These are phyloP conservation scores for Podila horticola DNA, from an alignment of 192 early-diverging fungal species.

Conservation along the genomic window DNA sequence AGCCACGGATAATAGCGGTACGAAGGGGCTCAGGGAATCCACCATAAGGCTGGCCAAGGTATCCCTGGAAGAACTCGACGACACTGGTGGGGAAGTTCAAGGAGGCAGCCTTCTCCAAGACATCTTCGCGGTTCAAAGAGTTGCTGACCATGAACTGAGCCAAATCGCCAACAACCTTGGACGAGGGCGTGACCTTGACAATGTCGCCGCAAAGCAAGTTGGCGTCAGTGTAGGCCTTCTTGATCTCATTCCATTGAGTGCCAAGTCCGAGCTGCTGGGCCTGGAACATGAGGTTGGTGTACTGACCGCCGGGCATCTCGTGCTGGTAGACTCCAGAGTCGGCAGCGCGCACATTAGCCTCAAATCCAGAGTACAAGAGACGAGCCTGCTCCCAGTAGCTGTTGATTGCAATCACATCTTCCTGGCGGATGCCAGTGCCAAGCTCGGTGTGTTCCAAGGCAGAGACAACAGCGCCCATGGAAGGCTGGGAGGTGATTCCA, in stretches of 20 bases:
- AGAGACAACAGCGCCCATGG: constrained; percentile 93
- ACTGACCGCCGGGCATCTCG: constrained; percentile 99
- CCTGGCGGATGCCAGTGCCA: constrained; percentile 87
- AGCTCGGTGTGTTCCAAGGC: constrained; percentile 81
- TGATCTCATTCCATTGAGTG: constrained; percentile 93
- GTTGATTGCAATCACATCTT: constrained; percentile 87
- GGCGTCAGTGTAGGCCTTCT: constrained; percentile 89
- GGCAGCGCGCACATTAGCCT: constrained; percentile 86
- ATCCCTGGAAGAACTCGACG: constrained; percentile 97
- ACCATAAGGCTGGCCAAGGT: constrained; percentile 92
- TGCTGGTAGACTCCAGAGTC: constrained; percentile 95
- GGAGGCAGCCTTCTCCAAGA: constrained; percentile 77
- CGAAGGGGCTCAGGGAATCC: constrained; percentile 95
- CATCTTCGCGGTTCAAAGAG: constrained; percentile 78
- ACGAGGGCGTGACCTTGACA: constrained; percentile 97
- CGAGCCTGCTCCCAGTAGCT: constrained; percentile 97
- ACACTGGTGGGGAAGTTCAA: constrained; percentile 94
- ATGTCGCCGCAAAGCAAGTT: constrained; percentile 95
- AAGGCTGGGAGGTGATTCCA: constrained; percentile 95
- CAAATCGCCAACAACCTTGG: constrained; percentile 98
- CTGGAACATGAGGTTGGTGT: constrained; percentile 99
- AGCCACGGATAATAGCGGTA: constrained; percentile 79
- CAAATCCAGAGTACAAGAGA: constrained; percentile 96
- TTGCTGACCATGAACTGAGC: constrained; percentile 99
- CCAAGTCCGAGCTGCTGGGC: constrained; percentile 94